Evolutionary conservation across 371 early-diverging fungal species (phyloP), one percentile per base, ranked within the genome.

Genomic region (Catenaria anguillulae): DNA sequence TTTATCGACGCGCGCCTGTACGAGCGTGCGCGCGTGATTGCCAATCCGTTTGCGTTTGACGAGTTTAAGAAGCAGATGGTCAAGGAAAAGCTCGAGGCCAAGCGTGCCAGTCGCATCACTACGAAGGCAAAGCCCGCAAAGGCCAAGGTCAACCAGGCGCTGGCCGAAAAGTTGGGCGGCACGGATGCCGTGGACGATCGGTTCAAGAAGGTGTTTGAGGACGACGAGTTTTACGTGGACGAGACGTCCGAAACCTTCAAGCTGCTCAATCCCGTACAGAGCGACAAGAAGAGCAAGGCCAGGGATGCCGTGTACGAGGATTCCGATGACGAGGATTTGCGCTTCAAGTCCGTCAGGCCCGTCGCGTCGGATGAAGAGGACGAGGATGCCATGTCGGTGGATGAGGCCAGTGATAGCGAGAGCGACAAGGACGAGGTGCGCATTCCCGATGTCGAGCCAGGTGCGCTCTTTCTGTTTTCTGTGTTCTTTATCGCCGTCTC

Each of bases 1-100:
- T 95, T 96, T 70, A 81, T 97, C 65, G 93, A 96, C 68, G 75
- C 91, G 67, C 86, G 92, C 31, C 72, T 97, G 65, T 96, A 97
- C 68, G 91, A 94, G 71, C 89, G 92, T 69, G 95, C 97, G 63
- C 86, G 85, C 70, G 80, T 91, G 2, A 92, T 97, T 67, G 90
- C 93, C 60, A 91, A 94, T 72, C 97, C 97, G 60, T 96, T 95
- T 71, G 93, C 90, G n/a, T 95, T 87, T 71, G 90, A 92, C 24
- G 93, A 93, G 64, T 90, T 90, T 76, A 78, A 82, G 56, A 75
- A 84, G 67, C 78, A 80, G 33, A 74, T 77, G 29, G 84, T 93
- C 43, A 81, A 84, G 61, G 85, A 88, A 56, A 86, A 86, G 70
- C 68, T 95, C 62, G 91, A 88, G 55, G 84, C 91, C 75, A 84